A percentile compares a stretch with the other conserved stretches of the same genome.
Conservation (phyloP, 2,329 filamentous ascomycete genomes). For the Aureobasidium melanogenum region DNA sequence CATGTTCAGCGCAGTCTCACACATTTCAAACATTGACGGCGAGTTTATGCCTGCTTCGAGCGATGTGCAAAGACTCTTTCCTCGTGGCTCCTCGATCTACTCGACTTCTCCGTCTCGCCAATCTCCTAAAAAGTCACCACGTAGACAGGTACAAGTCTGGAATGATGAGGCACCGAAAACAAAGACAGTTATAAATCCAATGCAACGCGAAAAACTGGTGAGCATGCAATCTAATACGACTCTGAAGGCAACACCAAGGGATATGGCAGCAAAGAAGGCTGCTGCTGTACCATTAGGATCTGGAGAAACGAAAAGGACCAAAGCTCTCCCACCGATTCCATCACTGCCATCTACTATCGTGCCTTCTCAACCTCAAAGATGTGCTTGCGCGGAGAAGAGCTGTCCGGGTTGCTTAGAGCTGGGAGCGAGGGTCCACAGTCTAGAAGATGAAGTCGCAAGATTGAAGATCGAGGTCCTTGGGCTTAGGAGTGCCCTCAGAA, state of each 20-base stretch:
- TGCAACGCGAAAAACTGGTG: neutral
- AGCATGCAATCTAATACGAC: neutral
- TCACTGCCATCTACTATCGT: neutral
- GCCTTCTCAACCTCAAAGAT: neutral
- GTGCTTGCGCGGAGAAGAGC: neutral
- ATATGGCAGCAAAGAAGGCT: neutral
- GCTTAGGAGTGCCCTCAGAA: constrained; percentile 13
- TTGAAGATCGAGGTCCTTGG: constrained; percentile 14
- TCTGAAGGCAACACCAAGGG: neutral
- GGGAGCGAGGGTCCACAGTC: neutral
- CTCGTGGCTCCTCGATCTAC: neutral
- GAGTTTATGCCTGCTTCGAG: constrained; percentile 1
- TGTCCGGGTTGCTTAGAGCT: neutral
- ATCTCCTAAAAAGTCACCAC: neutral
- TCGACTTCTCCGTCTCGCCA: neutral
- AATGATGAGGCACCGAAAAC: neutral
- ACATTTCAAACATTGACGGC: constrained; percentile 5
- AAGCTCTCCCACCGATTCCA: neutral
- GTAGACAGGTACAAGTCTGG: neutral
- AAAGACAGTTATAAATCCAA: neutral
- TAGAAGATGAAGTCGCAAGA: constrained; percentile 12
- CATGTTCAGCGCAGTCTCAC: constrained; percentile 6
- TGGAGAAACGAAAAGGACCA: neutral
- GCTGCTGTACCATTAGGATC: neutral
- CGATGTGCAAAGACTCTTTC: neutral